Percentiles rank a stretch among this genome's conserved stretches.
Conservation (phyloP, 805 yeast species). For the Monosporozyma solicola region DNA sequence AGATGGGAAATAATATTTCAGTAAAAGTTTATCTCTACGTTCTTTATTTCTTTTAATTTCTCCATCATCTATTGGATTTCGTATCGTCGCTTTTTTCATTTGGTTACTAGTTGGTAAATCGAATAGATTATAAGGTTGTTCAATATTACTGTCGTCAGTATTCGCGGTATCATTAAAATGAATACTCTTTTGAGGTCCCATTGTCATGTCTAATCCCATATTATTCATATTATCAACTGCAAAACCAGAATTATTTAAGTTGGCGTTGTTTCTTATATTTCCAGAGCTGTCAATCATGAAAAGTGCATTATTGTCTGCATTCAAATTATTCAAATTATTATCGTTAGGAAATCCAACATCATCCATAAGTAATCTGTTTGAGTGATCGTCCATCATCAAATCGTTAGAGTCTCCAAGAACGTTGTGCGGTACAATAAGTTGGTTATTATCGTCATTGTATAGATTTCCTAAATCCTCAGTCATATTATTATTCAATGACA, state of each 20-base stretch:
- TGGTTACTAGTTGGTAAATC: not conserved
- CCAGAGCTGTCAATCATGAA: slow-evolving; percentile 21
- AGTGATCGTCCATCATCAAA: slow-evolving; percentile 1
- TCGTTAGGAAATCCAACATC: not conserved
- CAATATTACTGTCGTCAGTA: not conserved
- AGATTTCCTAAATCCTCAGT: slow-evolving; percentile 1
- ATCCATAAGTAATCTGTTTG: not conserved
- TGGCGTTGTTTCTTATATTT: not conserved
- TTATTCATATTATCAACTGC: not conserved
- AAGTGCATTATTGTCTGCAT: slow-evolving; percentile 21
- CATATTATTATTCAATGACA: slow-evolving; percentile 1
- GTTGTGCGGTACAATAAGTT: not conserved
- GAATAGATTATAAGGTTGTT: not conserved
- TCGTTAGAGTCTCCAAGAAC: not conserved
- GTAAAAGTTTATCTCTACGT: slow-evolving; percentile 29
- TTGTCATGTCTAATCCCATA: not conserved
- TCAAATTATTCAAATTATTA: slow-evolving; percentile 5
- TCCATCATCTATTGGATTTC: slow-evolving; percentile 1
- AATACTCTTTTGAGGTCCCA: not conserved
- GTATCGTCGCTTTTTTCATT: not conserved
- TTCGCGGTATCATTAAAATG: not conserved
- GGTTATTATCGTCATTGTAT: not conserved
- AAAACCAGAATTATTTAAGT: not conserved
- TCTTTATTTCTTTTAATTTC: slow-evolving; percentile 13
- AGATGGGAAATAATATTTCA: slow-evolving; percentile 45